A percentile compares a stretch with the other conserved stretches of the same genome.
Evolutionary conservation across 495 filamentous ascomycete species (phyloP).

Genomic region (Chaetomidium leptoderma): DNA sequence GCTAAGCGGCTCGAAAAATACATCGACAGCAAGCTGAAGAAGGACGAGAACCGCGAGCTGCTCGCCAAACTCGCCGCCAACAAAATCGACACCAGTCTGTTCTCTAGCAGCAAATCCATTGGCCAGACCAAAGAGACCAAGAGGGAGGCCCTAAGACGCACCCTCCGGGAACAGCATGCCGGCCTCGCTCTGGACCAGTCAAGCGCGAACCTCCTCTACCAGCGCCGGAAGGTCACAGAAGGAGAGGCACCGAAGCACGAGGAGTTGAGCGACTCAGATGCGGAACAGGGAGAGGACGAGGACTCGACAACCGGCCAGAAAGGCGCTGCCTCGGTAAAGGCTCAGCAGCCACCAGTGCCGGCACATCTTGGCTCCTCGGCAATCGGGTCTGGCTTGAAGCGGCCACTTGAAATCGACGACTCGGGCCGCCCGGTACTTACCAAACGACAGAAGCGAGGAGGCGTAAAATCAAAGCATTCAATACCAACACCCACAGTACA

Average conservation of each 20-base stretch:
- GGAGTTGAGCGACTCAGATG: constrained; percentile 29
- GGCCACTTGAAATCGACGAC: constrained; percentile 72
- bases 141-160: constrained; percentile 57
- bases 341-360: constrained; percentile 4
- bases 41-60: constrained; percentile 85
- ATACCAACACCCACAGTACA: constrained; percentile 22
- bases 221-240: constrained; percentile 19
- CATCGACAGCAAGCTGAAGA: constrained; percentile 90
- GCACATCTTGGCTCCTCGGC: constrained; percentile 6
- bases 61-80: constrained; percentile 73
- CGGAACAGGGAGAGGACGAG: constrained; percentile 28
- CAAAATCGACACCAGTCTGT: constrained; percentile 75
- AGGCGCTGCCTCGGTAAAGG: not conserved
- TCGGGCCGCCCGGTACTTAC: constrained; percentile 76
- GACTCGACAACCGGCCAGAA: constrained; percentile 11
- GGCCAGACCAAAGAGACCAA: constrained; percentile 65
- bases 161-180: constrained; percentile 54
- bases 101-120: constrained; percentile 69
- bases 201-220: constrained; percentile 35
- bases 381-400: constrained; percentile 78
- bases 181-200: constrained; percentile 51
- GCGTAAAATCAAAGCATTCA: constrained; percentile 45
- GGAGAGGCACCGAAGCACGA: constrained; percentile 18
- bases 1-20: constrained; percentile 94
- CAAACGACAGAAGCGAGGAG: constrained; percentile 57